A percentile compares a stretch with the other conserved stretches of the same genome.
phyloP scores from a whole-genome alignment of 805 yeast genomes.

The Scheffersomyces coipomensis region DNA sequence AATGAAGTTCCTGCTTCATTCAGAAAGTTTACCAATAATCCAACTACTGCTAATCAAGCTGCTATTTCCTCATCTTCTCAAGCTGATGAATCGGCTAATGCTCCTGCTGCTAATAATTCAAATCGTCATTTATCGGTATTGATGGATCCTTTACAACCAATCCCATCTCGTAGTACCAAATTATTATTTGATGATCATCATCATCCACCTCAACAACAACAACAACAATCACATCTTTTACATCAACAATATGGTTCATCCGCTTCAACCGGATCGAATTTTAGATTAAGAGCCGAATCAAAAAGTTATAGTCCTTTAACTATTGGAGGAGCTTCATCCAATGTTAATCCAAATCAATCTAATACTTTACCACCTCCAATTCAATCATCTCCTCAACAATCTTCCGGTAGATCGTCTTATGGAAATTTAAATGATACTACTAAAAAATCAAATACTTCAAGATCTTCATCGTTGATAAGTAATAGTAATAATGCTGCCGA shows the following conservation, averaged over 20 bases:
- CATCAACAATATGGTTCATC: constrained; percentile 6
- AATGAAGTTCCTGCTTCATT: constrained; percentile 12
- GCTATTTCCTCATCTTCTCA: background rate
- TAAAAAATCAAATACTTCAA: background rate
- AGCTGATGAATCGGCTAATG: background rate
- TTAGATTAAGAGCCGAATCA: constrained; percentile 11
- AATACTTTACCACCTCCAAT: background rate
- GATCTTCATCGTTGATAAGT: background rate
- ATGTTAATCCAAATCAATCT: background rate
- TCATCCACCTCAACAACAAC: too few relatives aligned
- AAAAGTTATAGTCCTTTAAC: constrained; percentile 16
- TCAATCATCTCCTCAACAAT: constrained; percentile 1
- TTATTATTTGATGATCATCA: constrained; percentile 5
- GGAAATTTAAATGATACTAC: background rate
- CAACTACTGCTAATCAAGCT: constrained; percentile 4
- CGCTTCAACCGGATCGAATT: constrained; percentile 4
- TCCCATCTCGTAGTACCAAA: constrained; percentile 17
- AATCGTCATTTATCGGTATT: constrained; percentile 36
- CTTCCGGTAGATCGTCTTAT: background rate
- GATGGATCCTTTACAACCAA: constrained; percentile 37
- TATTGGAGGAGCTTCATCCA: constrained; percentile 5
- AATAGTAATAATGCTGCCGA: background rate
- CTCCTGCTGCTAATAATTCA: background rate
- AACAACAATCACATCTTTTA: too few relatives aligned
- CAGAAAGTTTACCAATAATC: constrained; percentile 8